Percentiles rank a stretch among this genome's conserved stretches.
Evolutionary conservation across 2,329 filamentous ascomycete species (phyloP).

Genomic region (Cytospora paraplurivora): DNA sequence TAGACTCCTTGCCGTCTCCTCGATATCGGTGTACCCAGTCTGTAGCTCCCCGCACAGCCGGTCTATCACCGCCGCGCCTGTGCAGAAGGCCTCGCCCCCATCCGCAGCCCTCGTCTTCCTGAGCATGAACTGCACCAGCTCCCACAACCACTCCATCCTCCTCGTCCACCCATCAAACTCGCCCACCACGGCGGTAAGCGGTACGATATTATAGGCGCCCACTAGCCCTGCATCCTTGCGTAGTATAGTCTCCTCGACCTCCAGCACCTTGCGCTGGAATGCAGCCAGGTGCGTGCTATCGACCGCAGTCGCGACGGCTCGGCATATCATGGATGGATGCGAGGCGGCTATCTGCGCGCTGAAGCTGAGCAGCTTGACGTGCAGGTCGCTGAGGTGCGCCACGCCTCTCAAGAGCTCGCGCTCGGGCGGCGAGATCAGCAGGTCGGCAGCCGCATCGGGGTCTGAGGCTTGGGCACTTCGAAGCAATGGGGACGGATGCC

Average conservation of each 20-base stretch:
- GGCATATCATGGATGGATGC: slow-evolving; percentile 81
- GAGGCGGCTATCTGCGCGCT: slow-evolving; percentile 67
- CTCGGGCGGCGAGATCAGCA: slow-evolving; percentile 73
- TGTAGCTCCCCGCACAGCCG: slow-evolving; percentile 73
- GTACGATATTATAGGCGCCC: slow-evolving; percentile 91
- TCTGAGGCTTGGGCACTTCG: slow-evolving; percentile 51
- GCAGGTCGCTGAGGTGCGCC: slow-evolving; percentile 75
- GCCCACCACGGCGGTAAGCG: slow-evolving; percentile 78
- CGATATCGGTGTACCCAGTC: slow-evolving; percentile 87
- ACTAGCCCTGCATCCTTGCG: slow-evolving; percentile 76
- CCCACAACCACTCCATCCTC: slow-evolving; percentile 83
- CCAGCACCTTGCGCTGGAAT: slow-evolving; percentile 82
- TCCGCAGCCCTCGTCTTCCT: slow-evolving; percentile 34
- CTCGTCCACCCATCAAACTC: slow-evolving; percentile 89
- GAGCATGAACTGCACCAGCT: slow-evolving; percentile 69
- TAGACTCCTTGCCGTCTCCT: slow-evolving; percentile 72
- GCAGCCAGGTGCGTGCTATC: slow-evolving; percentile 71
- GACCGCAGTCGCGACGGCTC: slow-evolving; percentile 81
- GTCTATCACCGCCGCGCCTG: slow-evolving; percentile 76
- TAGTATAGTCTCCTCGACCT: slow-evolving; percentile 80
- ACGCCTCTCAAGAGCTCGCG: slow-evolving; percentile 77
- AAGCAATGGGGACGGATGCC: slow-evolving; percentile 88
- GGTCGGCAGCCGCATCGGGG: slow-evolving; percentile 44
- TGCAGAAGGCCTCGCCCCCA: slow-evolving; percentile 47
- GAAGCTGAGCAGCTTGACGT: slow-evolving; percentile 70